These are phyloP conservation scores for Pseudisothecium myosuroides DNA, from an alignment of 225 moss, liverwort and hornwort species.

Conservation along the genomic window DNA sequence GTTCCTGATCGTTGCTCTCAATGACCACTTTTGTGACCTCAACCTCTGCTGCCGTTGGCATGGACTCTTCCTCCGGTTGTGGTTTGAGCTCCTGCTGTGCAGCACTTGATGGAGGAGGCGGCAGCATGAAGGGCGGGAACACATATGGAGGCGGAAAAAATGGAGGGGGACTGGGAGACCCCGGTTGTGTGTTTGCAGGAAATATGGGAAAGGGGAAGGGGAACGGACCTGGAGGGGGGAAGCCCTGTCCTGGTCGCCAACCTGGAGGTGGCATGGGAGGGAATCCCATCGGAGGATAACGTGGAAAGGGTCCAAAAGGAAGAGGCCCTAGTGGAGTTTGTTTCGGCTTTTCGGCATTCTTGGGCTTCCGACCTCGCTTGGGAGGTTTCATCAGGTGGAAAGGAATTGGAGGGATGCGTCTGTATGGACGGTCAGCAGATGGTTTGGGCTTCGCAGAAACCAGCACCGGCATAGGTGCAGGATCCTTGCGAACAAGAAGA, in stretches of 20 bases:
- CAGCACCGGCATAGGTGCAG: slow-evolving; percentile 2
- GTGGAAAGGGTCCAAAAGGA: slow-evolving; percentile 37
- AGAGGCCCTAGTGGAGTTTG: slow-evolving; percentile 24
- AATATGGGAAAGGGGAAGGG: slow-evolving; percentile 52
- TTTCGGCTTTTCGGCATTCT: slow-evolving; percentile 32
- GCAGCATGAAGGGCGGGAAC: slow-evolving; percentile 45
- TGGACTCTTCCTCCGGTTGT: slow-evolving; percentile 2
- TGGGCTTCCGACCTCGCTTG: slow-evolving; percentile 48
- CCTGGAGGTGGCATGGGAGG: slow-evolving; percentile 33
- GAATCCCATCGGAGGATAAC: slow-evolving; percentile 23
- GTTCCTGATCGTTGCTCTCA: background rate
- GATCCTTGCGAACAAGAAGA: slow-evolving; percentile 45
- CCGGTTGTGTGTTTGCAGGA: slow-evolving; percentile 28
- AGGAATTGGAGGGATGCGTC: slow-evolving; percentile 47
- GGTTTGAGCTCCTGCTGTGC: slow-evolving; percentile 20
- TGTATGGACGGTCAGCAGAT: slow-evolving; percentile 46
- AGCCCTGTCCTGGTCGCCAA: slow-evolving; percentile 38
- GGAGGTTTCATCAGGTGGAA: slow-evolving; percentile 54
- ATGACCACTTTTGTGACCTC: background rate
- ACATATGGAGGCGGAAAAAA: slow-evolving; percentile 52
- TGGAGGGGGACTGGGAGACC: slow-evolving; percentile 26
- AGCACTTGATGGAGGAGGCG: slow-evolving; percentile 17
- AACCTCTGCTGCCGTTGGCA: slow-evolving; percentile 6
- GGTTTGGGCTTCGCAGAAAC: slow-evolving; percentile 43
- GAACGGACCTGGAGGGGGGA: slow-evolving; percentile 30